Base-by-base conservation (phyloP, 83 land plant genomes). In the Larix sibirica region DNA sequence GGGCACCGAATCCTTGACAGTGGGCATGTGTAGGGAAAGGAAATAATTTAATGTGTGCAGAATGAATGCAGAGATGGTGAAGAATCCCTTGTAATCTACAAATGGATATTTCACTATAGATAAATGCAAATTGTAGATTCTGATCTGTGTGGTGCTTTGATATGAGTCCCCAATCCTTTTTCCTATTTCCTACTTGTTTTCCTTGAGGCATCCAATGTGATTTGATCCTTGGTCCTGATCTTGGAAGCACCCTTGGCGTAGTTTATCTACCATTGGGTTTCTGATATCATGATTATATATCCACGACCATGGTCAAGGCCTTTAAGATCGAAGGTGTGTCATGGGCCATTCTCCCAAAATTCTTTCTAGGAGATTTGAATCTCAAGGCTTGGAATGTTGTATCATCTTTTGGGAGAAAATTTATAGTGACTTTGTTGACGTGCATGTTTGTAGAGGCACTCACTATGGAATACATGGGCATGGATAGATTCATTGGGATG, bases 311-410 rank as follows among this genome's bases (percentile, higher is more conserved):
- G 9, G 67, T 83, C 24, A 79, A 21, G 67, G 69, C 61, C 4
- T 28, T 20, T 7, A 33, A 79, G 1, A 78, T 83, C 12, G 83
- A 79, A 33, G 58, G 62, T 2, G 84, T 79, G 4, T 83, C 83
- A 16, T 26, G 69, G 69, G 84, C 83, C 10, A 83, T 83, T n/a
- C 26, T 83, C 5, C 83, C 83, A 0, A 82, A 77, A 16, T 82
- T 82, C 28, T 73, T 75, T 50, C 20, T 54, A 13, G 83, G 78
- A 23, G 84, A 83, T 42, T 16, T 83, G 2, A 83, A 83, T 36
- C 28, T 42, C 62, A 47, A 83, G 54, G 60, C 83, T 1, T 77
- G 81, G 84, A 54, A 44, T 21, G 69, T 79, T 0, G 80, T 81
- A 8, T 81, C 77, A 6, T 68, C 60, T 14, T 81, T 76, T 33